Conservation (phyloP, 1,284 basidiomycete species). For the Sporisorium exsertum region DNA sequence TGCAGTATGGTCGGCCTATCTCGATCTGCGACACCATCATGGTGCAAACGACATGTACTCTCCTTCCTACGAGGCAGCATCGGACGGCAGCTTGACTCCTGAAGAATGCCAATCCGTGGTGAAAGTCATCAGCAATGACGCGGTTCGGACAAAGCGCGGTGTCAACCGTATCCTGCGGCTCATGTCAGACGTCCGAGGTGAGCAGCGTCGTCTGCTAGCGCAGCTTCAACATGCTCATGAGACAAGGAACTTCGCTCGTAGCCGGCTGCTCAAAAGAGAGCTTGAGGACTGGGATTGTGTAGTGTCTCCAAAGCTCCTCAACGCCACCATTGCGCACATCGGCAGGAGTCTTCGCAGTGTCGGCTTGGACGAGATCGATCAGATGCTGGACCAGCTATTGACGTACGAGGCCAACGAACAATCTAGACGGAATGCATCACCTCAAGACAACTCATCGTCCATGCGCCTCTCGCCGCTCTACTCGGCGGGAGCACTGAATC, state of each 20-base stretch:
- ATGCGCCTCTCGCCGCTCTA: not conserved
- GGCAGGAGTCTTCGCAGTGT: conserved; percentile 30
- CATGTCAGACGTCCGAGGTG: conserved; percentile 26
- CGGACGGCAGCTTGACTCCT: conserved; percentile 5
- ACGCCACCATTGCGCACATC: conserved; percentile 16
- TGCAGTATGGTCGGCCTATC: conserved; percentile 29
- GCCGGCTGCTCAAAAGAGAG: not conserved
- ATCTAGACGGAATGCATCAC: conserved; percentile 1
- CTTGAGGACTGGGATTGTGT: conserved; percentile 28
- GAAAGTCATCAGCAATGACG: conserved; percentile 17
- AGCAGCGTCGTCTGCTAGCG: conserved; percentile 26
- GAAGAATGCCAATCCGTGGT: conserved; percentile 14
- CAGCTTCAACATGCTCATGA: conserved; percentile 20
- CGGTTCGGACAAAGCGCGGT: conserved; percentile 19
- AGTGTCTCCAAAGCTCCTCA: conserved; percentile 23
- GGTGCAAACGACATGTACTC: not conserved
- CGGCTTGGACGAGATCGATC: conserved; percentile 34
- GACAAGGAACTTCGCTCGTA: not conserved
- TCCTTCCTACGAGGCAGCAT: not conserved
- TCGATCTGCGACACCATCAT: conserved; percentile 1
- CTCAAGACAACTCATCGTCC: not conserved
- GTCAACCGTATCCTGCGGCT: conserved; percentile 25
- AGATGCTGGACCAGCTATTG: conserved; percentile 33
- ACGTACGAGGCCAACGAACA: conserved; percentile 43
- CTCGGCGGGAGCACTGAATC: not conserved